Evolutionary conservation across 805 yeast genomes (phyloP).

Genomic region (Yarrowia sp.): DNA sequence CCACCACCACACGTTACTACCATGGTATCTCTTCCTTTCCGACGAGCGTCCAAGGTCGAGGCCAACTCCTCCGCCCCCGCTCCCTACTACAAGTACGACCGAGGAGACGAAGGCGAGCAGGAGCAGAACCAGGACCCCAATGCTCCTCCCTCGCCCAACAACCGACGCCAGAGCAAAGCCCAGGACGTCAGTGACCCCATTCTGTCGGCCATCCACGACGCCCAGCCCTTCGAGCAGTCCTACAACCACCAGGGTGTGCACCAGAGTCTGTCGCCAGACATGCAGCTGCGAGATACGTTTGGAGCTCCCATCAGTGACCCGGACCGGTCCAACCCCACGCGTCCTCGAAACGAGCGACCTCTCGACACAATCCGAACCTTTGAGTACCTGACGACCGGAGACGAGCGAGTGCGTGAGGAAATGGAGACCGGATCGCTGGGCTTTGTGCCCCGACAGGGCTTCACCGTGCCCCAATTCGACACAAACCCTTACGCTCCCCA

Average conservation of each 20-base stretch:
- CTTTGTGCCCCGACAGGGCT: constrained; percentile 78
- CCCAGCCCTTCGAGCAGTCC: constrained; percentile 87
- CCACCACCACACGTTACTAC: neutral
- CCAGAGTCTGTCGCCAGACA: constrained; percentile 58
- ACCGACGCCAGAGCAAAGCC: constrained; percentile 33
- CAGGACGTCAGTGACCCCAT: constrained; percentile 68
- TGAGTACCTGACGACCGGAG: constrained; percentile 95
- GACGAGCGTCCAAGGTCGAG: constrained; percentile 30
- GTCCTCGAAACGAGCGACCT: constrained; percentile 95
- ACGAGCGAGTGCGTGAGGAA: constrained; percentile 75
- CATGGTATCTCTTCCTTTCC: constrained; percentile 35
- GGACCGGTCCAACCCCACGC: constrained; percentile 91
- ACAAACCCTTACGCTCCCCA: constrained; percentile 48
- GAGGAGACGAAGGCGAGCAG: constrained; percentile 9
- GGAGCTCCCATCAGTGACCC: constrained; percentile 81
- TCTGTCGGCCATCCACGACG: constrained; percentile 89
- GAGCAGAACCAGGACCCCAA: constrained; percentile 27
- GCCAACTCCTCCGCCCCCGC: constrained; percentile 35
- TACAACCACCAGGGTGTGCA: constrained; percentile 48
- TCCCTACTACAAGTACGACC: constrained; percentile 39
- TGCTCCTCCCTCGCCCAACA: constrained; percentile 37
- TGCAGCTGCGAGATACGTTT: constrained; percentile 77
- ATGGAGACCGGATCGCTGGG: constrained; percentile 81
- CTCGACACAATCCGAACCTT: constrained; percentile 92
- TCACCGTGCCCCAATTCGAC: constrained; percentile 65